Conservation (phyloP, 345 rosid genomes). For the Salix caprea region DNA sequence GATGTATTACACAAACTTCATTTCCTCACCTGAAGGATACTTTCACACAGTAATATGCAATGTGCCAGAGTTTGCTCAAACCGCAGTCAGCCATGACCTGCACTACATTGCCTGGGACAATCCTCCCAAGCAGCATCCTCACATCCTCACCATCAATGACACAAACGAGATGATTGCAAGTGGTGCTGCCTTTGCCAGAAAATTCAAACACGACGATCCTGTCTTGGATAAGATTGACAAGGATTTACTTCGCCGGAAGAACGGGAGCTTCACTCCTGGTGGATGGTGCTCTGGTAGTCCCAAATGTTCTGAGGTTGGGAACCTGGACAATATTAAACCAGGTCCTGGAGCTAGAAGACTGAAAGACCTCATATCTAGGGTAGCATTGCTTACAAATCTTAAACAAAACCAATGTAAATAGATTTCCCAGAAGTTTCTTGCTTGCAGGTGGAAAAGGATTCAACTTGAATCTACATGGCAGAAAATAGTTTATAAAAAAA, state of each 20-base stretch:
- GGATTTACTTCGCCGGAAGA: conserved; percentile 58
- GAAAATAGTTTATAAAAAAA: neutral
- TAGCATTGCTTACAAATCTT: conserved; percentile 40
- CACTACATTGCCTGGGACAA: conserved; percentile 94
- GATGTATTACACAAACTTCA: conserved; percentile 92
- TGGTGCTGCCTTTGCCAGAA: conserved; percentile 86
- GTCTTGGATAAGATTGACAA: conserved; percentile 68
- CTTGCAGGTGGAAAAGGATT: neutral
- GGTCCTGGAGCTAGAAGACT: conserved; percentile 74
- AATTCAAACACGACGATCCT: conserved; percentile 54
- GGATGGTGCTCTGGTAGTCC: conserved; percentile 88
- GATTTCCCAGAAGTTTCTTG: conserved; percentile 4
- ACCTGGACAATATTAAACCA: conserved; percentile 58
- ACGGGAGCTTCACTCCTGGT: conserved; percentile 76
- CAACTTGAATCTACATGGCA: neutral
- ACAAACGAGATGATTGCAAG: conserved; percentile 56
- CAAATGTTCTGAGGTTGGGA: conserved; percentile 61
- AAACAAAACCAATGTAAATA: conserved; percentile 74
- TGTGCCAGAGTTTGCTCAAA: conserved; percentile 63
- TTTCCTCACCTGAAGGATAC: conserved; percentile 97
- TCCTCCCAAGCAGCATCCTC: conserved; percentile 95
- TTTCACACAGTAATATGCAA: conserved; percentile 96
- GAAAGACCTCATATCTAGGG: conserved; percentile 48
- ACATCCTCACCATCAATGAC: conserved; percentile 70
- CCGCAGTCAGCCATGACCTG: conserved; percentile 81